Evolutionary conservation across 352 stramenopile species (phyloP), one percentile per base, ranked within the genome.

Genomic region (Phytophthora nicotianae): DNA sequence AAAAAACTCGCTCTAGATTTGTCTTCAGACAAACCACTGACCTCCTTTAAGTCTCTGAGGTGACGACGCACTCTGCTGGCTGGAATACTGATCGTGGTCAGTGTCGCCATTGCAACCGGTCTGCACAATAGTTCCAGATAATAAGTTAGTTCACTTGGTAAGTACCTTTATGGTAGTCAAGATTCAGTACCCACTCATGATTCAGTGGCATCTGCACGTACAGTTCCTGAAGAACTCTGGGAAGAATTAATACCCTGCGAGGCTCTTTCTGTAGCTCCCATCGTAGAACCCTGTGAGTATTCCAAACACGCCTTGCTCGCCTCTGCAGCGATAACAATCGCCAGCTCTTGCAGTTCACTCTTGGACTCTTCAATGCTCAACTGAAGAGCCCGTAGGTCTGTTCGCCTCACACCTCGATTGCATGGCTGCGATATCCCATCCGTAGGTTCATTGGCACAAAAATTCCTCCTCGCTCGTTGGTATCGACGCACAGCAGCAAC

Each of bases 281-380:
- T 26, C 5, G 24, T 29, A 17, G 27, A 54, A 33, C 46, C 50
- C 19, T 46, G 33, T 19, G 26, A 14, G 14, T 40, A 1, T 16
- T 59, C 56, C 23, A 59, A 14, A 17, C 27, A 62, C 33, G 50
- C 42, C 19, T 51, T 60, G 11, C 26, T 62, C 17, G 27, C 41
- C 23, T 67, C 49, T 11, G 24, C 38, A 17, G 48, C 51, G 37
- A 67, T 51, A 23, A 61, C 63, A 4, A 41, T 48, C 35, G 60
- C 45, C 26, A 74, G 8, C 40, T 75, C 62, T n/a, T 61, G 58
- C 6, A 75, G 58, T 19, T 75, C 68, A 11, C 16, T 40, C n/a
- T 72, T 72, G 5, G 68, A 72, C 33, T 75, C 62, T 59, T 75
- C 68, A 46, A 75, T 75, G 21, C 49, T 50, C 20, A 72, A 27